Conservation (phyloP, 2,329 filamentous ascomycete species). For the Fusarium goolgardi region DNA sequence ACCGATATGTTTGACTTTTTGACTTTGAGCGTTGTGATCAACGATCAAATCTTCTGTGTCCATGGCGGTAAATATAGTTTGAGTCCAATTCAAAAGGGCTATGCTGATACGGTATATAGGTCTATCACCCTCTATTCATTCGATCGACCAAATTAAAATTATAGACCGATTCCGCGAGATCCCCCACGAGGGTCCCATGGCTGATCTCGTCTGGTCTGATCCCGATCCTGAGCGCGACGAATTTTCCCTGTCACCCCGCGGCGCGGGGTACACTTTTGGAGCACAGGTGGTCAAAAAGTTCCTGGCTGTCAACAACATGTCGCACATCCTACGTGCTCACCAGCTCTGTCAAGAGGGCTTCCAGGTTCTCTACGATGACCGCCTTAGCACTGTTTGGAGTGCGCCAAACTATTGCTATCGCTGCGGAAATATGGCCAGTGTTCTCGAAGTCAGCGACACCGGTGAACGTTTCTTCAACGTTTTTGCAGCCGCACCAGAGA, state of each 20-base stretch:
- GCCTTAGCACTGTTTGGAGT: constrained; percentile 96
- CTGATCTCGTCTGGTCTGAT: constrained; percentile 98
- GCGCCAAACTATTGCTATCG: constrained; percentile 96
- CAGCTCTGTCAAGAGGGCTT: constrained; percentile 98
- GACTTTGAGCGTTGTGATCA: constrained; percentile 96
- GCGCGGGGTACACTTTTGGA: constrained; percentile 96
- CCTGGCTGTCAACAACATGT: constrained; percentile 96
- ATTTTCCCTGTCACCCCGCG: constrained; percentile 91
- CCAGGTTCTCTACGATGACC: constrained; percentile 95
- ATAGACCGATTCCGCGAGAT: constrained; percentile 99
- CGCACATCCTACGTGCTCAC: constrained; percentile 96
- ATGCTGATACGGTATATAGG: constrained; percentile 57
- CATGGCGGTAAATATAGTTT: constrained; percentile 74
- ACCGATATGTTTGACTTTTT: constrained; percentile 99
- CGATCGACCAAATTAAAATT: constrained; percentile 99
- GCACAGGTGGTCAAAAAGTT: constrained; percentile 99
- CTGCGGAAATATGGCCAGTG: constrained; percentile 97
- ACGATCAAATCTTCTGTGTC: constrained; percentile 98
- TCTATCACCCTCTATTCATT: constrained; percentile 90
- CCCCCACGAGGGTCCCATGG: constrained; percentile 98
- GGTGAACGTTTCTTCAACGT: constrained; percentile 98
- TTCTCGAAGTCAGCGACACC: constrained; percentile 92
- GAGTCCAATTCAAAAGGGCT: neutral
- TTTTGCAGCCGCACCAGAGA: constrained; percentile 95
- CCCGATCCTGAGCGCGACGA: constrained; percentile 97